Conservation (phyloP, 495 filamentous ascomycete genomes). For the Penicillium pancosmium region DNA sequence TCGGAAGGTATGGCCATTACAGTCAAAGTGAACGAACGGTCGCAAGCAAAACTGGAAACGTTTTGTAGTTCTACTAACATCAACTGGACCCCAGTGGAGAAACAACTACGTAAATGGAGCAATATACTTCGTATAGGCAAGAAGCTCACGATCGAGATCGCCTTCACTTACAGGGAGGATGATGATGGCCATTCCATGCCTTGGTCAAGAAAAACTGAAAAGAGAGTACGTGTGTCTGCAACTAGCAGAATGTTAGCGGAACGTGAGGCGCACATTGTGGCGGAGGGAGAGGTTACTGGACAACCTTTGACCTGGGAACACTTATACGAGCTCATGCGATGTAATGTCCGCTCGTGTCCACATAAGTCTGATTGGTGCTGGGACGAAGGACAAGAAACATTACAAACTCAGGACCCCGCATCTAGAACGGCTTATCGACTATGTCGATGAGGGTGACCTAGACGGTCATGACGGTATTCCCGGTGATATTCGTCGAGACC, state of each 20-base stretch:
- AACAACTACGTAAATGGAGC: slow-evolving; percentile 19
- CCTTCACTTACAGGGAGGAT: slow-evolving; percentile 17
- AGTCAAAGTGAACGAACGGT: slow-evolving; percentile 1
- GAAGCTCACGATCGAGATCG: slow-evolving; percentile 14
- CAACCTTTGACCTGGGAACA: too few relatives aligned
- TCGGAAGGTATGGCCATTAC: slow-evolving; percentile 6
- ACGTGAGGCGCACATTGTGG: slow-evolving; percentile 17
- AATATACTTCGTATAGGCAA: slow-evolving; percentile 18
- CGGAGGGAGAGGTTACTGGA: too few relatives aligned
- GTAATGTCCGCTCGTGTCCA: slow-evolving; percentile 8
- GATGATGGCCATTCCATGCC: slow-evolving; percentile 14
- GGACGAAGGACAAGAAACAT: slow-evolving; percentile 12
- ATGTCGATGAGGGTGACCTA: slow-evolving; percentile 13
- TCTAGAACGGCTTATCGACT: not conserved
- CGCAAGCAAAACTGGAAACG: slow-evolving; percentile 5
- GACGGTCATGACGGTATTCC: slow-evolving; percentile 10
- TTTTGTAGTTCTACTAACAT: slow-evolving; percentile 8
- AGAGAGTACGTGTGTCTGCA: slow-evolving; percentile 21
- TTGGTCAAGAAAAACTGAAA: slow-evolving; percentile 11
- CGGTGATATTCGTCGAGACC: slow-evolving; percentile 15
- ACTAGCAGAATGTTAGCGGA: slow-evolving; percentile 22
- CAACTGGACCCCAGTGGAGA: slow-evolving; percentile 11
- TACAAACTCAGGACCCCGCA: slow-evolving; percentile 9
- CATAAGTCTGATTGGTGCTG: slow-evolving; percentile 25
- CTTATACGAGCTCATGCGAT: slow-evolving; percentile 16